Evolutionary conservation across 176 grass and related monocot species (phyloP), one percentile per base, ranked within the genome.

Genomic region (Pharus latifolius): DNA sequence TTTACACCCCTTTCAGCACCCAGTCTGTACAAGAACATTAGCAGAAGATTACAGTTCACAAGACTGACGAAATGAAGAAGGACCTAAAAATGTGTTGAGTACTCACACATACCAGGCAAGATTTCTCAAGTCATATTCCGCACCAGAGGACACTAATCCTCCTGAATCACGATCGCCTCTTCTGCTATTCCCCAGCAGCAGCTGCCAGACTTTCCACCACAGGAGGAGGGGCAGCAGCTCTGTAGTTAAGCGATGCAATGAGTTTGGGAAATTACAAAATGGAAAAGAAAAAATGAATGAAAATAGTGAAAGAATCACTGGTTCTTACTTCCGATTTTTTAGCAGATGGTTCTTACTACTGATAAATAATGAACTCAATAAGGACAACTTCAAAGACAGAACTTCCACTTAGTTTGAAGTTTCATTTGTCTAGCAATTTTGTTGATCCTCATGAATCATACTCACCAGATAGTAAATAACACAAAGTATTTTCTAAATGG

Each of bases 151-250:
- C 45, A n/a, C 77, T 72, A 83, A 67, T 88, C 81, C 66, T 91
- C 87, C 42, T 83, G 75, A 54, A 96, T 78, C 12, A 81, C 26
- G 15, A 85, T 83, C 50, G 82, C 81, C 66, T 96, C 87, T 41
- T 83, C 88, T 5, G 22, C 60, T 70, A 78, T 47, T 52, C 52
- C 55, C 87, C 84, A 91, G 28, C 53, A 54, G 35, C 69, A 69
- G 43, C 59, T 73, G 6, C 31, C n/a, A 5, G 1, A 25, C 5
- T 80, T 80, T 27, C 56, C 69, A 76, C 40, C 37, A 38, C 63
- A 65, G 29, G 67, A 74, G 0, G 52, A 61, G 2, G 67, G 73
- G 35, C 53, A 92, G 14, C 94, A 97, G 53, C 45, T 92, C 89
- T 97, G 69, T 38, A 58, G 33, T 44, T 29, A 50, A 31, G 58